Percentiles rank a stretch among this genome's conserved stretches.
phyloP scores from a whole-genome alignment of 2,329 filamentous ascomycete genomes.

The Cytospora chrysosperma region DNA sequence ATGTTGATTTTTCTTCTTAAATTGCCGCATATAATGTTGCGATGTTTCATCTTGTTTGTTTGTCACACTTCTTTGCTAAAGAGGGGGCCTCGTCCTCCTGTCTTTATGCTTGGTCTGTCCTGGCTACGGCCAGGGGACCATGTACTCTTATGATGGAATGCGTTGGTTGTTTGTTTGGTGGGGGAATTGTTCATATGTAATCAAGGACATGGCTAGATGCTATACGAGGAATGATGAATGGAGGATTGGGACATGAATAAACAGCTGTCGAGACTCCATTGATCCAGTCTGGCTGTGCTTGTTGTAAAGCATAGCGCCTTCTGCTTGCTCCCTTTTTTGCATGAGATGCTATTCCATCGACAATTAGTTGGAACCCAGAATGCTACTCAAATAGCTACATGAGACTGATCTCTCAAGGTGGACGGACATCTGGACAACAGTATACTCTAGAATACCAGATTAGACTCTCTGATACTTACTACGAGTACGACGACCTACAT shows the following conservation, averaged over 20 bases:
- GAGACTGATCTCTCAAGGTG: not conserved
- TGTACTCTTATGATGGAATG: slow-evolving; percentile 7
- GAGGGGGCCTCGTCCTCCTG: not conserved
- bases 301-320: not conserved
- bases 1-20: not conserved
- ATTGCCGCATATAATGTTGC: slow-evolving; percentile 6
- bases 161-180: slow-evolving; percentile 2
- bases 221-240: slow-evolving; percentile 9
- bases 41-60: not conserved
- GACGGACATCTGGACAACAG: no score
- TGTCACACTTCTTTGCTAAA: not conserved
- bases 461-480: not conserved
- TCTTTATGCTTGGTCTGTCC: not conserved
- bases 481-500: no score
- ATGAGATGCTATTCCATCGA: not conserved
- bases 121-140: not conserved
- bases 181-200: slow-evolving; percentile 1
- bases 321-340: not conserved
- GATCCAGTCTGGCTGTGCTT: not conserved
- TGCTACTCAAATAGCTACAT: not conserved
- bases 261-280: not conserved
- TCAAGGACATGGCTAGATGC: slow-evolving; percentile 8
- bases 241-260: slow-evolving; percentile 1
- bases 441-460: not conserved
- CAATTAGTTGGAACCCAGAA: not conserved